These are phyloP conservation scores for Takashimella koratensis DNA, from an alignment of 1,284 basidiomycete species.

Conservation along the genomic window DNA sequence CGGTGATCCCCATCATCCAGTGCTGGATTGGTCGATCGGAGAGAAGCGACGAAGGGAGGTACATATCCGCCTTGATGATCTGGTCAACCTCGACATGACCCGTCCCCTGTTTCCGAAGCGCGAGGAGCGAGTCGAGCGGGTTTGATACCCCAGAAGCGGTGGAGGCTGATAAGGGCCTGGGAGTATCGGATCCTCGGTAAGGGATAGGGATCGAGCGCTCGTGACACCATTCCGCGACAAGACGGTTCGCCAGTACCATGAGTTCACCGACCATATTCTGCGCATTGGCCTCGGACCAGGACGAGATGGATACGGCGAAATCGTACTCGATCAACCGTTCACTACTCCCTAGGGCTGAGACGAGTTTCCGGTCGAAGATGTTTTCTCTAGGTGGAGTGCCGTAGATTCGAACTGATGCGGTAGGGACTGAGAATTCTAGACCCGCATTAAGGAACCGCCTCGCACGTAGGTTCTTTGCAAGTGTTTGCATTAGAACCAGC, in stretches of 20 bases:
- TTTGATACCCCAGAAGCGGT: neutral
- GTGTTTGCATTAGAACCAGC: conserved; percentile 49
- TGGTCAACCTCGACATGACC: neutral
- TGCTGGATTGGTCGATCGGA: conserved; percentile 50
- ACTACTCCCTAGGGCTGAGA: neutral
- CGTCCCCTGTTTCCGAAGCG: neutral
- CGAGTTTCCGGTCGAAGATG: conserved; percentile 33
- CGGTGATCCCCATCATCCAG: conserved; percentile 59
- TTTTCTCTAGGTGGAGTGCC: conserved; percentile 10
- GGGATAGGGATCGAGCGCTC: conserved; percentile 64
- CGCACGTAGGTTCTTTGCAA: conserved; percentile 37
- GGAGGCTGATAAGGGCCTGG: neutral
- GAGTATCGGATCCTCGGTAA: conserved; percentile 54
- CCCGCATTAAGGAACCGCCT: conserved; percentile 30
- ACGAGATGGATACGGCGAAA: conserved; percentile 3
- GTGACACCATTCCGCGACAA: conserved; percentile 67
- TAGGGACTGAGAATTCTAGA: conserved; percentile 26
- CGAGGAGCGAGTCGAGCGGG: conserved; percentile 9
- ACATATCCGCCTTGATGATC: neutral
- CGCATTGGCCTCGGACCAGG: conserved; percentile 10
- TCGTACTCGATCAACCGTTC: neutral
- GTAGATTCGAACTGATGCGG: conserved; percentile 10
- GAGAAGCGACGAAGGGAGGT: neutral
- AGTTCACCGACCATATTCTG: conserved; percentile 65
- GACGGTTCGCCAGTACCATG: conserved; percentile 78